These are phyloP conservation scores for Chloranthus sessilifolius DNA, from an alignment of 164 flowering plant species.

Conservation along the genomic window DNA sequence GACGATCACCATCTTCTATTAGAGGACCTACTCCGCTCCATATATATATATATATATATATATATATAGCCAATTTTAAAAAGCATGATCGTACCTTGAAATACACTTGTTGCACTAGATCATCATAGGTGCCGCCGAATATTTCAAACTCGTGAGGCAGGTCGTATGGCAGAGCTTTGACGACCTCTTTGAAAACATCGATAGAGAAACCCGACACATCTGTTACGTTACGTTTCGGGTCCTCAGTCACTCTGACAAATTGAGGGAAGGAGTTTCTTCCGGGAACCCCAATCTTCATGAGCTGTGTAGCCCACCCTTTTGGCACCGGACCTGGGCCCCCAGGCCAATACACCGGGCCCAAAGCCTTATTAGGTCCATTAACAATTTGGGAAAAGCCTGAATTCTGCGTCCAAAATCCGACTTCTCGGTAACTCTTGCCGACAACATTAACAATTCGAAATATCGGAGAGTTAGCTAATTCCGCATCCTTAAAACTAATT, in stretches of 20 bases:
- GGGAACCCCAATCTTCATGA: constrained; percentile 40
- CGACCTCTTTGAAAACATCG: constrained; percentile 26
- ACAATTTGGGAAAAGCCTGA: constrained; percentile 17
- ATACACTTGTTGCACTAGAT: constrained; percentile 17
- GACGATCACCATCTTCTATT: too few species aligned
- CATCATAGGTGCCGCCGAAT: constrained; percentile 13
- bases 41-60: too few species aligned
- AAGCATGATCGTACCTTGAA: too few species aligned
- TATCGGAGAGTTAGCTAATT: not conserved
- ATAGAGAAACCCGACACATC: constrained; percentile 37
- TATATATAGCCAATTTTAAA: too few species aligned
- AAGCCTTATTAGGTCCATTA: not conserved
- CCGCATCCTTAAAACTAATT: constrained; percentile 11
- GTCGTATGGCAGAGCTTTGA: constrained; percentile 17
- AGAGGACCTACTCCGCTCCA: too few species aligned
- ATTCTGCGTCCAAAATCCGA: constrained; percentile 8
- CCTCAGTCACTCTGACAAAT: constrained; percentile 30
- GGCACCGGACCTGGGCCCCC: constrained; percentile 16
- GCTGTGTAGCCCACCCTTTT: constrained; percentile 34
- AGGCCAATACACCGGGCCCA: constrained; percentile 19
- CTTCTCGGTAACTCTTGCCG: constrained; percentile 11
- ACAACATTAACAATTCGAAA: constrained; percentile 17
- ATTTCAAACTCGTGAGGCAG: constrained; percentile 18
- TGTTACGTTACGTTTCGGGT: not conserved
- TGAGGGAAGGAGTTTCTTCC: constrained; percentile 23